phyloP scores from a whole-genome alignment of 2,329 filamentous ascomycete species.

The Zymoseptoria ardabiliae region DNA sequence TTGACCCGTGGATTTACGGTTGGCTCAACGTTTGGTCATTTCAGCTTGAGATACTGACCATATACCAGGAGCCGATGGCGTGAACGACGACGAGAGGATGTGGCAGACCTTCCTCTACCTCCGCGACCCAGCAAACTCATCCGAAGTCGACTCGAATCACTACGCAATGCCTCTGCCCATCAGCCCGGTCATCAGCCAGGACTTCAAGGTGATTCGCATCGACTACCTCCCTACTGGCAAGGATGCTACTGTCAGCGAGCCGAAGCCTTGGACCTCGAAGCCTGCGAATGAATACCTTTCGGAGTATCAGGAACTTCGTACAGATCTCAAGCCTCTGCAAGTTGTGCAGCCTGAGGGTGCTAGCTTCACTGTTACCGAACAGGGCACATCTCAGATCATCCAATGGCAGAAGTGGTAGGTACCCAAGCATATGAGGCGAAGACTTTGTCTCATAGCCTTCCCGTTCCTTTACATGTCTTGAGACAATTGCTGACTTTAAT shows the following conservation, averaged over 20 bases:
- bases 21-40: background rate
- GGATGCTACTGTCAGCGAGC: slow-evolving; percentile 51
- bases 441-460: too few species aligned
- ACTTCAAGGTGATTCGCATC: slow-evolving; percentile 59
- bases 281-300: slow-evolving; percentile 60
- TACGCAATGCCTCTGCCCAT: slow-evolving; percentile 62
- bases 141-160: slow-evolving; percentile 58
- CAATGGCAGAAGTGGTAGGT: slow-evolving; percentile 55
- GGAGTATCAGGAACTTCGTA: slow-evolving; percentile 40
- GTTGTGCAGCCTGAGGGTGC: slow-evolving; percentile 64
- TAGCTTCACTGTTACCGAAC: slow-evolving; percentile 51
- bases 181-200: slow-evolving; percentile 58
- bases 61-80: slow-evolving; percentile 36
- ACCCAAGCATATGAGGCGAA: too few species aligned
- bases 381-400: slow-evolving; percentile 45
- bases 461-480: too few species aligned
- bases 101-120: slow-evolving; percentile 60
- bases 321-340: slow-evolving; percentile 58
- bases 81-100: slow-evolving; percentile 39
- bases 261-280: slow-evolving; percentile 51
- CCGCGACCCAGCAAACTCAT: slow-evolving; percentile 52
- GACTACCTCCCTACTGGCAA: slow-evolving; percentile 61
- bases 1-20: slow-evolving; percentile 65
- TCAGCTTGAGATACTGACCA: background rate
- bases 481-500: too few species aligned